phyloP scores from a whole-genome alignment of 2,329 filamentous ascomycete species.

The Beauveria caledonica region DNA sequence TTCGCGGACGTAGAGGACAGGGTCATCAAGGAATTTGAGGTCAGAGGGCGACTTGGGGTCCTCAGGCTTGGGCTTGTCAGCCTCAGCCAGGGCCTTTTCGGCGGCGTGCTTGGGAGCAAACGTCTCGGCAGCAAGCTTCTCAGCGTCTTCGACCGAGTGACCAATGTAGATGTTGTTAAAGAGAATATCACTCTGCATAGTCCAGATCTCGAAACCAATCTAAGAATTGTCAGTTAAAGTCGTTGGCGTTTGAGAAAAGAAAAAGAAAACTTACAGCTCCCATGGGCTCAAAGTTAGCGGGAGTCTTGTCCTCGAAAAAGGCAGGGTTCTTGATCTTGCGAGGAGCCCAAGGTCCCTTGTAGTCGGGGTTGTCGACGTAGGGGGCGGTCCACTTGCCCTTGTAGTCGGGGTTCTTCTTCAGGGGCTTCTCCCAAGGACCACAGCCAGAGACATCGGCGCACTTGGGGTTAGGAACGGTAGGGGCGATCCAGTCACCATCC shows the following conservation, averaged over 20 bases:
- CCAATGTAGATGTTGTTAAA: constrained; percentile 99
- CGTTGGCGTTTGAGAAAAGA: no score
- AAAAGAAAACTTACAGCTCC: constrained; percentile 71
- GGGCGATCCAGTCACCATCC: constrained; percentile 93
- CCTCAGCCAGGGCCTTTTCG: constrained; percentile 74
- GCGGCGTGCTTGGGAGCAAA: constrained; percentile 81
- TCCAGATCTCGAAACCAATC: constrained; percentile 99
- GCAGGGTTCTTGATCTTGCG: constrained; percentile 94
- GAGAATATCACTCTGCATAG: constrained; percentile 97
- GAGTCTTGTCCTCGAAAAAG: constrained; percentile 95
- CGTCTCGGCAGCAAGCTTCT: constrained; percentile 79
- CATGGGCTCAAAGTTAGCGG: constrained; percentile 95
- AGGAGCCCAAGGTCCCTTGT: constrained; percentile 94
- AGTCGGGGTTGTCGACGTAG: constrained; percentile 91
- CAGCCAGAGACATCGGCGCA: constrained; percentile 89
- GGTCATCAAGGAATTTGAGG: constrained; percentile 85
- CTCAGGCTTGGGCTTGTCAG: constrained; percentile 64
- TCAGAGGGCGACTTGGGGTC: constrained; percentile 63
- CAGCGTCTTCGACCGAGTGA: constrained; percentile 88
- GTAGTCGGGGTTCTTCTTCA: constrained; percentile 92
- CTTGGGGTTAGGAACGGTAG: constrained; percentile 90
- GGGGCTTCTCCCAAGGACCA: constrained; percentile 83
- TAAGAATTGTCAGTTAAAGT: constrained; percentile 27
- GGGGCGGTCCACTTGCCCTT: constrained; percentile 98
- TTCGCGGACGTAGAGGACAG: constrained; percentile 78